Conservation (phyloP, 2,329 filamentous ascomycete species). For the Sporothrix globosa region DNA sequence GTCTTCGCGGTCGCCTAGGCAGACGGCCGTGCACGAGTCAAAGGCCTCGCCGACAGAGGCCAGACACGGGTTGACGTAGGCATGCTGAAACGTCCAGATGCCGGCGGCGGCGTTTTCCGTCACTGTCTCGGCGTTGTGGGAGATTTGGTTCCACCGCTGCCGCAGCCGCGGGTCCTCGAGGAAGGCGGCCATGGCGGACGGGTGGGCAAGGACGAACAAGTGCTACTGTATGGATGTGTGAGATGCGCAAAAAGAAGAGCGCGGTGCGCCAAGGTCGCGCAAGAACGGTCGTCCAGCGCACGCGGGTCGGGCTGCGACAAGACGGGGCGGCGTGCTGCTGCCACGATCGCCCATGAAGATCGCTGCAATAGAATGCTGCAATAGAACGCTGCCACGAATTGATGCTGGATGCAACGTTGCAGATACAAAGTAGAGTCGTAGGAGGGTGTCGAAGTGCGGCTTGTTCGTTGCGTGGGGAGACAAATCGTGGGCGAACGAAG, state of each 20-base stretch:
- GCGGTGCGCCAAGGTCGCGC: neutral
- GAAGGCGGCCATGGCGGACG: conserved; percentile 54
- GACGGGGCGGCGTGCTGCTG: neutral
- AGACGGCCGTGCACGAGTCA: conserved; percentile 72
- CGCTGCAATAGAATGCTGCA: neutral
- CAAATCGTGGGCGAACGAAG: conserved; percentile 4
- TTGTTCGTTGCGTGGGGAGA: neutral
- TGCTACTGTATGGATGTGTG: too few relatives aligned
- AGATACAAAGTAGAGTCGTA: neutral
- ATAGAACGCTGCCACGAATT: neutral
- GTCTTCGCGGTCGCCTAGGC: conserved; percentile 73
- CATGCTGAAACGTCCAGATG: conserved; percentile 85
- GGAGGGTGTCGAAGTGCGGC: neutral
- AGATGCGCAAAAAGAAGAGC: neutral
- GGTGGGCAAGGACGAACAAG: too few relatives aligned
- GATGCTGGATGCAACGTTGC: neutral
- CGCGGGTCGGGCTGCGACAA: conserved; percentile 21
- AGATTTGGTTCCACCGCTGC: conserved; percentile 85
- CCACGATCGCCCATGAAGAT: conserved; percentile 20
- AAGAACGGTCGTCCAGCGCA: conserved; percentile 9
- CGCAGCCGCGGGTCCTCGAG: conserved; percentile 84
- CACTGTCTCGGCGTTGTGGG: conserved; percentile 82
- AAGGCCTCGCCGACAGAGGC: conserved; percentile 66
- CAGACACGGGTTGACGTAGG: conserved; percentile 83
- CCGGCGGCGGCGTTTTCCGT: conserved; percentile 90